These are phyloP conservation scores for Cryptococcus hybrid DNA, from an alignment of 1,284 basidiomycete species.

Conservation along the genomic window DNA sequence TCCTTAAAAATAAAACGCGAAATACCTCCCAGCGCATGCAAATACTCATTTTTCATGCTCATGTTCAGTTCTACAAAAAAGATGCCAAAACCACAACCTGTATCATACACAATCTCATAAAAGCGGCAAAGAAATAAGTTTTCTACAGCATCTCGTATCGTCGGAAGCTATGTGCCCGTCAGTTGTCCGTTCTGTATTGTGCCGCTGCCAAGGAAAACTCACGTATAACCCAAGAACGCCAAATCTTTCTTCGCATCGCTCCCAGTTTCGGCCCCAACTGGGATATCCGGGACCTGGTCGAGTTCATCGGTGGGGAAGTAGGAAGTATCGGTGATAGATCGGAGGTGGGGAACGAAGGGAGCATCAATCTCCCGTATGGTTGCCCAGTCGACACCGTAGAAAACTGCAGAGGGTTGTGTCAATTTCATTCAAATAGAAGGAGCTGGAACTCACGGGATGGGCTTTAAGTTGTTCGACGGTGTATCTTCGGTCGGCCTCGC, in stretches of 20 bases:
- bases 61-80: too few species aligned
- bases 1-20: too few species aligned
- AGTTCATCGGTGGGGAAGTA: slow-evolving; percentile 98
- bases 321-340: slow-evolving; percentile 89
- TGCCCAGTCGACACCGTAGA: slow-evolving; percentile 94
- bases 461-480: slow-evolving; percentile 85
- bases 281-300: slow-evolving; percentile 68
- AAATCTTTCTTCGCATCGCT: slow-evolving; percentile 78
- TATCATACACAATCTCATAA: too few species aligned
- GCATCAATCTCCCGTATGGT: slow-evolving; percentile 89
- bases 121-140: too few species aligned
- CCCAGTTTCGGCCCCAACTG: slow-evolving; percentile 59
- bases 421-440: not conserved
- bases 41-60: too few species aligned
- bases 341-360: slow-evolving; percentile 90
- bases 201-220: slow-evolving; percentile 7
- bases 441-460: slow-evolving; percentile 58
- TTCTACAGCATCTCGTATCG: slow-evolving; percentile 45
- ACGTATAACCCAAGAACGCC: slow-evolving; percentile 80
- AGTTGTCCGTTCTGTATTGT: not conserved
- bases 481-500: slow-evolving; percentile 74
- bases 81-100: too few species aligned
- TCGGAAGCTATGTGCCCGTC: slow-evolving; percentile 31
- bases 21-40: too few species aligned
- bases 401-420: slow-evolving; percentile 57